Evolutionary conservation across 2,329 filamentous ascomycete species (phyloP), one percentile per base, ranked within the genome.

Genomic region (Bisporella sp.): DNA sequence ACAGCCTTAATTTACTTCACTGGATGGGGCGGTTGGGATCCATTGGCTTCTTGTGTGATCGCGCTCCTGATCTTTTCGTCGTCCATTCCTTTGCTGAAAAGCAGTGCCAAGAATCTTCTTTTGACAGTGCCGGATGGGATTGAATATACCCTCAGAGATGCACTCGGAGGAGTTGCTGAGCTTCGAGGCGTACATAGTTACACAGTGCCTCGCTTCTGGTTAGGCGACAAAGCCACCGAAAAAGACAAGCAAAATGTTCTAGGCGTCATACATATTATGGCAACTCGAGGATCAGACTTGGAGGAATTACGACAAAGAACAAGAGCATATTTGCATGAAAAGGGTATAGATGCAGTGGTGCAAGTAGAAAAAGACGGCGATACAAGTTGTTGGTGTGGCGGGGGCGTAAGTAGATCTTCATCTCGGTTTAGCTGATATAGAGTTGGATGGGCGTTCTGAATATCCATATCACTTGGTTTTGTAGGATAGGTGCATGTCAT

Each of bases 11-110:
- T 95, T 0, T 85, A 95, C 64, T 84, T 89, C 61, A 86, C 88
- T 64, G 87, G 87, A 12, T 97, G 92, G 90, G 80, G 89, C 5
- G 89, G 92, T 29, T 99, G 92, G 82, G 93, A 99, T 66, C 93
- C 93, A 2, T 71, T 97, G 21, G 93, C 93, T 0, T 96, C 92
- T 0, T 95, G 91, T 66, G 77, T 96, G 53, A 99, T 99, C 58
- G 92, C 93, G 0, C 77, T 93, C 30, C 76, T 99, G 44, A 99
- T 99, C 58, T 91, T 96, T 66, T 78, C 86, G n/a, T 95, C 91
- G 6, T 89, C 93, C 0, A 81, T 92, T 31, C 93, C 93, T 1
- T 78, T 99, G 0, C 90, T 99, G 28, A 82, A 82, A 54, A 89
- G 87, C 12, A 90, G 88, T 1, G 93, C 90, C 1, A 86, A 85